Base-by-base conservation (phyloP, 768 basidiomycete species). In the Scleroderma citrinum region DNA sequence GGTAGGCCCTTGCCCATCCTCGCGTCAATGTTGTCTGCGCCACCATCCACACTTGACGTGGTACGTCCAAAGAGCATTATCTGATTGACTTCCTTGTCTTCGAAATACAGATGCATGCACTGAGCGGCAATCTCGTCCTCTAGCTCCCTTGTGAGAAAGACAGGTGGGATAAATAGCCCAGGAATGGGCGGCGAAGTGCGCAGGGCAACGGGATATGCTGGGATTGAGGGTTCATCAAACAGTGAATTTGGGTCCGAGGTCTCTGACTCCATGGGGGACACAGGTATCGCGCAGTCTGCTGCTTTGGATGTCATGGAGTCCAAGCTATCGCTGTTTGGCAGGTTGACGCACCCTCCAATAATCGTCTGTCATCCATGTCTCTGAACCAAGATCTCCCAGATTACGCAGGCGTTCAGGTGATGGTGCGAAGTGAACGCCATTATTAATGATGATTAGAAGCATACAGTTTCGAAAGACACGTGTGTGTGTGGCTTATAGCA, bases 21-120 rank as follows among this genome's bases (percentile, higher is more conserved):
- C 30, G 52, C 52, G 11, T 58, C 53, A 5, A 42, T 21, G 32
- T 54, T 50, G 3, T 54, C 58, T 29, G n/a, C n/a, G n/a, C 48
- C 48, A 20, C 54, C 45, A 24, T 48, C 55, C 7, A 19, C 39
- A 19, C 38, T 42, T 17, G 62, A 48, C 46, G 44, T 17, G 35
- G 54, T 57, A 34, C 83, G 77, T 38, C 82, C 82, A 59, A 95
- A 95, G 16, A 95, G 75, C 92, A 94, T 93, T 46, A 86, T 77
- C 65, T 94, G 92, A 59, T 95, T 89, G 41, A 79, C 71, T 37
- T 68, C 54, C 21, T 66, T 68, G 11, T 61, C 61, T 10, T 57
- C 59, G 59, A 86, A 87, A 62, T 84, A 87, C 8, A 71, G 73
- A 2, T 66, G 58, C 64, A 80, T 71, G 64, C 84, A 85, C 45